Evolutionary conservation across 106 monocot genomes (phyloP), one percentile per base, ranked within the genome.

Genomic region (Triglochin maritima): DNA sequence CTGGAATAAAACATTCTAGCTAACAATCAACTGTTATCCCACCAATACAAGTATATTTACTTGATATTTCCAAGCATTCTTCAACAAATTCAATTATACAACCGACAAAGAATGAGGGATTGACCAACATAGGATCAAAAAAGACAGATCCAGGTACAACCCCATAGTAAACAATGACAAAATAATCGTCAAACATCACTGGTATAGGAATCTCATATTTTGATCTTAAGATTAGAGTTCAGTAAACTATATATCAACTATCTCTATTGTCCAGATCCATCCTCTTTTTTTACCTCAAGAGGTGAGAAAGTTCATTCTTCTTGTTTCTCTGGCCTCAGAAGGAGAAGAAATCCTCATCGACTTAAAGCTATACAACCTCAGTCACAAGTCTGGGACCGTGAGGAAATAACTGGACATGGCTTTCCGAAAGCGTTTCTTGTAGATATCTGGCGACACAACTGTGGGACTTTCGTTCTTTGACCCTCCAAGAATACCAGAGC

Each of bases 391-490:
- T 44, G 94, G 89, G 10, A 90, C 77, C 2, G 89, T 81, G 14
- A 85, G 79, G 65, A 94, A 94, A 76, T 94, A 94, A 63, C 71
- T 77, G 1, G 87, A 94, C 89, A 94, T 94, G 46, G 94, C 94
- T 71, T 89, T 94, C 54, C 94, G 73, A 71, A 94, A 94, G 67
- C 94, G 76, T 70, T 83, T 89, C 81, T 94, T 94, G 79, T 94
- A 94, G 62, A 87, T 78, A 47, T 71, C 49, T 2, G 94, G 94
- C 42, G 89, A 94, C 61, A 94, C 70, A 3, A 94, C 71, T 0
- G 94, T 94, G 4, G 94, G 94, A 5, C 87, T 72, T 42, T 73
- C 73, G 66, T 94, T 90, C 59, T 80, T 89, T 0, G 84, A 72
- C 56, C 94, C 94, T 3, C 89, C 94, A 1, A 94, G 89, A 46